These are phyloP conservation scores for Coemansia sp. DNA, from an alignment of 192 early-diverging fungal genomes.

Conservation along the genomic window DNA sequence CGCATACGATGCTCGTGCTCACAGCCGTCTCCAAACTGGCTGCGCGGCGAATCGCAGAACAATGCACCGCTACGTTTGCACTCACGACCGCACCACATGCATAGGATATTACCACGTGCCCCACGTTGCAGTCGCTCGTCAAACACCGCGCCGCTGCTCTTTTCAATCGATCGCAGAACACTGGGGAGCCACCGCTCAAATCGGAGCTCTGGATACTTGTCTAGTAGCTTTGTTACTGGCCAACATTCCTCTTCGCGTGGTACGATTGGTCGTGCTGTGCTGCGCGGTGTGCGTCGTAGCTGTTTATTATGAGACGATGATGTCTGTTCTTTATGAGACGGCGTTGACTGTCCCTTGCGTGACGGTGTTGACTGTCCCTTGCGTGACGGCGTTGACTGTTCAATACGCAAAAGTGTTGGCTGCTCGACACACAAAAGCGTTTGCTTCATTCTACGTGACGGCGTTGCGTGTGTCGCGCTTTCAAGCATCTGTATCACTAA, in stretches of 20 bases:
- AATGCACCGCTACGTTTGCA: slow-evolving; percentile 9
- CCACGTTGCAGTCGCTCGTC: slow-evolving; percentile 48
- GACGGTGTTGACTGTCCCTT: background rate
- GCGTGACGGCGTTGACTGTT: background rate
- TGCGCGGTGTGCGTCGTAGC: slow-evolving; percentile 13
- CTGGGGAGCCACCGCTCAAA: slow-evolving; percentile 46
- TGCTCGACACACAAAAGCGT: too few relatives aligned
- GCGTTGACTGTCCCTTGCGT: background rate
- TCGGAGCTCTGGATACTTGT: slow-evolving; percentile 40
- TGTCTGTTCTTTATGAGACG: background rate
- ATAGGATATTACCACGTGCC: slow-evolving; percentile 24
- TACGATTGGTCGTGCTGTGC: slow-evolving; percentile 26
- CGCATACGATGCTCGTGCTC: slow-evolving; percentile 51
- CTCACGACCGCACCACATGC: slow-evolving; percentile 47
- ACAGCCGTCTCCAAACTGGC: slow-evolving; percentile 39
- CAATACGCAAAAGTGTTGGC: too few relatives aligned
- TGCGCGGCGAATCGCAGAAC: slow-evolving; percentile 20
- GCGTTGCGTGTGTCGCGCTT: background rate
- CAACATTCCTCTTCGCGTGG: slow-evolving; percentile 39
- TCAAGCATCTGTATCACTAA: background rate
- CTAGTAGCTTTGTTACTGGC: slow-evolving; percentile 38
- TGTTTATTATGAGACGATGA: background rate
- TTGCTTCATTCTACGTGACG: background rate
- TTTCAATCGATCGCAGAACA: slow-evolving; percentile 18
- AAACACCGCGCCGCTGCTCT: slow-evolving; percentile 12